Evolutionary conservation across 768 basidiomycete species (phyloP).

Genomic region (Mycena chlorophos): DNA sequence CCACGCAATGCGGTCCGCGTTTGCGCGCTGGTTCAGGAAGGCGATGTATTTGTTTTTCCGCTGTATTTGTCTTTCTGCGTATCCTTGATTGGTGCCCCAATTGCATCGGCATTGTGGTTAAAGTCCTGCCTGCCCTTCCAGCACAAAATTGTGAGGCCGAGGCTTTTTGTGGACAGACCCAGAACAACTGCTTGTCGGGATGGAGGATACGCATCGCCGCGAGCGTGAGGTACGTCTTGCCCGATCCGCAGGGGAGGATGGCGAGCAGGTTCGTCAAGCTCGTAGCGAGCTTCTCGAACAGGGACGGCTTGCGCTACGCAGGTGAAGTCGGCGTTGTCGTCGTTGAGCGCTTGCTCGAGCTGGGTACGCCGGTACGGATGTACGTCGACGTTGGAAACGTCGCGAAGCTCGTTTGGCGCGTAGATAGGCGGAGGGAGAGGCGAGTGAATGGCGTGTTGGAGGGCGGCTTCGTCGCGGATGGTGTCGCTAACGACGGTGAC

Average conservation of each 20-base stretch:
- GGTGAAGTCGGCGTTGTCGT: neutral
- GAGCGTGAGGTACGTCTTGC: neutral
- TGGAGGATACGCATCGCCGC: neutral
- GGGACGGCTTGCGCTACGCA: neutral
- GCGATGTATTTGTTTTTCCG: neutral
- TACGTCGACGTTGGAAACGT: neutral
- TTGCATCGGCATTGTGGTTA: neutral
- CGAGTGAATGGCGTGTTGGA: neutral
- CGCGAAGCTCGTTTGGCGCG: neutral
- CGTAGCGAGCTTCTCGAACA: neutral
- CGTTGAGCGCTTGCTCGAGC: neutral
- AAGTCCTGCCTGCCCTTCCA: neutral
- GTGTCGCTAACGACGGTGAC: neutral
- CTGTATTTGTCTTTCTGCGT: too few relatives aligned
- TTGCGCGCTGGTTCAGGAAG: neutral
- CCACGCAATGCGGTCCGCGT: neutral
- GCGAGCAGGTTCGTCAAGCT: neutral
- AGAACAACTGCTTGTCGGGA: neutral
- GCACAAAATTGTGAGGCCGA: neutral
- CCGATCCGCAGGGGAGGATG: neutral
- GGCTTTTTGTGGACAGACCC: neutral
- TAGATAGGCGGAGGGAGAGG: neutral
- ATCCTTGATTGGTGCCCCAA: neutral
- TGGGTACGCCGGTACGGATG: neutral
- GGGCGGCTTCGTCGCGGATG: neutral